Conservation (phyloP, 208 protist species). For the Trypanosoma grayi region DNA sequence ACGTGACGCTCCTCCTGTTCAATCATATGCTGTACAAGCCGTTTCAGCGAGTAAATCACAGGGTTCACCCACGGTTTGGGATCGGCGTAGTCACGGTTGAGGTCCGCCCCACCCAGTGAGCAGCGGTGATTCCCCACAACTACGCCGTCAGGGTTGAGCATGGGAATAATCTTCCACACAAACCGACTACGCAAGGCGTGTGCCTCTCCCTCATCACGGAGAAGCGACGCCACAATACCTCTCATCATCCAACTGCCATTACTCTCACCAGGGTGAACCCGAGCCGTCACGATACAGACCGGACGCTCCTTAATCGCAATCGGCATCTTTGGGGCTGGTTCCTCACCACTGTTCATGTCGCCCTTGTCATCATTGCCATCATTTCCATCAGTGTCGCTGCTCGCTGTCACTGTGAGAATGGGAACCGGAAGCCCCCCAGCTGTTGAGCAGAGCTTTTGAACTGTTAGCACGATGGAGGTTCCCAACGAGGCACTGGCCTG, state of each 20-base stretch:
- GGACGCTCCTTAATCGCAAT: conserved; percentile 46
- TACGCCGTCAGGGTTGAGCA: conserved; percentile 98
- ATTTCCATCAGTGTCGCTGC: not conserved
- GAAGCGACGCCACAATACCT: conserved; percentile 92
- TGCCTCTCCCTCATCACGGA: conserved; percentile 15
- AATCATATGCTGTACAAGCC: conserved; percentile 71
- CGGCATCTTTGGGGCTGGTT: not conserved
- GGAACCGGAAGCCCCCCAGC: conserved; percentile 83
- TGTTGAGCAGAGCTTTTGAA: conserved; percentile 86
- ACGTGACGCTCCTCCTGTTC: conserved; percentile 65
- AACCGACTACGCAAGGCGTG: conserved; percentile 56
- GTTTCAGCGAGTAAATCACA: conserved; percentile 81
- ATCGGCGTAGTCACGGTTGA: conserved; percentile 93
- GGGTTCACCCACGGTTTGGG: conserved; percentile 72
- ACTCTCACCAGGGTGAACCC: conserved; percentile 98
- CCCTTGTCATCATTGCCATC: not conserved
- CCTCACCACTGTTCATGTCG: not conserved
- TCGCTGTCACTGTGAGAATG: conserved; percentile 90
- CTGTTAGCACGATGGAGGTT: conserved; percentile 17
- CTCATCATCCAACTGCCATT: conserved; percentile 96
- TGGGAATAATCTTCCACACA: conserved; percentile 96
- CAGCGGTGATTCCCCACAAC: conserved; percentile 97
- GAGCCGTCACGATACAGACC: conserved; percentile 88
- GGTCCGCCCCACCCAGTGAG: conserved; percentile 91
- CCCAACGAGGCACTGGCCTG: conserved; percentile 5